These are phyloP conservation scores for Lathyrus tuberosus DNA, from an alignment of 306 rosid species.

Conservation along the genomic window DNA sequence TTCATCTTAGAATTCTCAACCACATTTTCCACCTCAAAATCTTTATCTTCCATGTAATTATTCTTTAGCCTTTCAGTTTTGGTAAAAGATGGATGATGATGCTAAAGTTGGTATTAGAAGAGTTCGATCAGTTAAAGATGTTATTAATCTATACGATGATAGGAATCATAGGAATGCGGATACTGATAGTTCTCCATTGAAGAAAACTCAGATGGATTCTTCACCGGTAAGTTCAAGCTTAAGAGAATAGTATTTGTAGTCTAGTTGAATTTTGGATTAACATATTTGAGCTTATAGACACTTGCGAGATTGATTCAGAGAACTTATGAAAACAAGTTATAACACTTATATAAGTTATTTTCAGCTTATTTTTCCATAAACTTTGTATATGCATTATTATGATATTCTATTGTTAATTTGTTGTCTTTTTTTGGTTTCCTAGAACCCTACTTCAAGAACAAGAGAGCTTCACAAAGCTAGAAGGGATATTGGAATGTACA, in stretches of 20 bases:
- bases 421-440: neutral
- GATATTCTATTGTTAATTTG: constrained; percentile 8
- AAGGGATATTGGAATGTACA: constrained; percentile 57
- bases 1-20: constrained; percentile 38
- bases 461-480: constrained; percentile 62
- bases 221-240: constrained; percentile 61
- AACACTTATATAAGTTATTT: neutral
- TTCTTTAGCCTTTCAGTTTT: constrained; percentile 18
- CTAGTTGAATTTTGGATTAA: neutral
- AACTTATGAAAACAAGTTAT: neutral
- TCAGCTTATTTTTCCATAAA: neutral
- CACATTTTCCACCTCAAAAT: constrained; percentile 27
- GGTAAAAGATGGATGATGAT: constrained; percentile 56
- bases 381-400: too few species aligned
- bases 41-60: constrained; percentile 27
- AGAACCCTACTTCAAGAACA: constrained; percentile 58
- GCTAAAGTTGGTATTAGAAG: constrained; percentile 48
- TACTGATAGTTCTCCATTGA: constrained; percentile 41
- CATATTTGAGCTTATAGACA: neutral
- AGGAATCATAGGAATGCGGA: constrained; percentile 51
- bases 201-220: constrained; percentile 48
- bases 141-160: constrained; percentile 58
- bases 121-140: constrained; percentile 62
- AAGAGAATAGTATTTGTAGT: too few species aligned
- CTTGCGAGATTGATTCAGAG: neutral